phyloP scores from a whole-genome alignment of 495 filamentous ascomycete genomes.

The Neurospora sp. region DNA sequence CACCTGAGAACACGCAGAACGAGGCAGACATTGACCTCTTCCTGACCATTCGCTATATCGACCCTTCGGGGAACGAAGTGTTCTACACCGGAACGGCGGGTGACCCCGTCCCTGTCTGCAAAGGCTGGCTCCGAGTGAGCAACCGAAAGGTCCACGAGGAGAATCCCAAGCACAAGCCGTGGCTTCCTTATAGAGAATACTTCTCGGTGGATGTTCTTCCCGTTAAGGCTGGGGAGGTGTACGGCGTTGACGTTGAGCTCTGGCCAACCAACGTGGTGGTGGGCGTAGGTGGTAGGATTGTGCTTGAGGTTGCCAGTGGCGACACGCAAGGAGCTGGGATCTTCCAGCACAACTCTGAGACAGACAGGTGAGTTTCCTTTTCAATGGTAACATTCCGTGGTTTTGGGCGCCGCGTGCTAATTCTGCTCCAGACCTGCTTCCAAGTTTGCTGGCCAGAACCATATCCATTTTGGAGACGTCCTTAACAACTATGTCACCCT shows the following conservation, averaged over 20 bases:
- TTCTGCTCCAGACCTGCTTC: slow-evolving; percentile 23
- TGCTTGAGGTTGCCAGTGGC: slow-evolving; percentile 48
- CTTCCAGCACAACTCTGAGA: slow-evolving; percentile 43
- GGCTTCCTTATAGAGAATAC: slow-evolving; percentile 52
- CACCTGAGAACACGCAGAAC: slow-evolving; percentile 20
- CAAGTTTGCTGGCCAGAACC: slow-evolving; percentile 41
- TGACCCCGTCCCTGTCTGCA: slow-evolving; percentile 38
- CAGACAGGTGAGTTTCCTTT: slow-evolving; percentile 17
- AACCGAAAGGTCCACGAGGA: slow-evolving; percentile 41
- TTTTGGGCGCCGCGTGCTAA: neutral
- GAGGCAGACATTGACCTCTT: slow-evolving; percentile 54
- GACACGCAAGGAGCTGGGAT: slow-evolving; percentile 54
- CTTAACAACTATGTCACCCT: slow-evolving; percentile 45
- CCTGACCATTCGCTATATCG: slow-evolving; percentile 50
- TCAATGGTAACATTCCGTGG: neutral
- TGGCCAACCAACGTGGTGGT: slow-evolving; percentile 62
- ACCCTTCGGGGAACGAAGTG: slow-evolving; percentile 44
- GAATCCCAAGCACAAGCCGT: slow-evolving; percentile 38
- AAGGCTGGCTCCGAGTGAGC: slow-evolving; percentile 49
- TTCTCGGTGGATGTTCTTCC: slow-evolving; percentile 43
- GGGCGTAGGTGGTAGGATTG: slow-evolving; percentile 39
- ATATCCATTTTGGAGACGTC: slow-evolving; percentile 44
- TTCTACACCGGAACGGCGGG: slow-evolving; percentile 52
- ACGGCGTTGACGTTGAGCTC: slow-evolving; percentile 54
- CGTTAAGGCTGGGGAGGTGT: slow-evolving; percentile 46